Evolutionary conservation across 768 basidiomycete genomes (phyloP).

Genomic region (Mycena venus): DNA sequence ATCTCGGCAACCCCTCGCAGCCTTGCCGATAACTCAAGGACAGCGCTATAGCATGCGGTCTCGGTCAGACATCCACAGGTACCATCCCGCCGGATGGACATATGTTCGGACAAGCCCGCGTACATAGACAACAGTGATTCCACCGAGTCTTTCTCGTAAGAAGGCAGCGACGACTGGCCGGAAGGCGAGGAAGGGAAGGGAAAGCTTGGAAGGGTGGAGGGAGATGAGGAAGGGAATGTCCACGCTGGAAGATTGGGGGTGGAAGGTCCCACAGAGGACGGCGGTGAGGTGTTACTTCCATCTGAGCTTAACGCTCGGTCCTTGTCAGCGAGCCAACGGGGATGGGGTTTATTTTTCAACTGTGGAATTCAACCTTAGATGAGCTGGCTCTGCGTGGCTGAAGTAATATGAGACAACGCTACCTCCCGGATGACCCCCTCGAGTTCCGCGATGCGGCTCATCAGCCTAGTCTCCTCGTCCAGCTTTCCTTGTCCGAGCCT

Average conservation of each 20-base stretch:
- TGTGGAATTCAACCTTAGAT: constrained; percentile 32
- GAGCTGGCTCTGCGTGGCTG: not conserved
- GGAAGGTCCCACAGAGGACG: constrained; percentile 24
- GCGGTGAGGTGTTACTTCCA: not conserved
- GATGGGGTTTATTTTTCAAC: constrained; percentile 68
- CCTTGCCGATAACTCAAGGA: constrained; percentile 63
- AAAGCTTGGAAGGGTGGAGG: not conserved
- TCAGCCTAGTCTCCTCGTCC: constrained; percentile 64
- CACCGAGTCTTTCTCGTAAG: constrained; percentile 7
- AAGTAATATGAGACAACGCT: not conserved
- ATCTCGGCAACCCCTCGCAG: constrained; percentile 61
- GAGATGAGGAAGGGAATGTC: constrained; percentile 5
- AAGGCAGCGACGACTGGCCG: not conserved
- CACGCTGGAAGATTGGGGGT: constrained; percentile 7
- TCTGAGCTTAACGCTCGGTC: constrained; percentile 51
- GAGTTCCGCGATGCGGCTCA: constrained; percentile 69
- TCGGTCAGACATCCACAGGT: constrained; percentile 62
- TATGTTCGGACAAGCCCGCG: constrained; percentile 10
- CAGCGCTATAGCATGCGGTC: constrained; percentile 54
- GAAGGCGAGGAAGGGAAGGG: not conserved
- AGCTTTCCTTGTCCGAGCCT: constrained; percentile 47
- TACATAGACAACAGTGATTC: constrained; percentile 20
- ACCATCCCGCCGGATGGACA: constrained; percentile 33
- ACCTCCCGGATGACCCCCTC: constrained; percentile 73
- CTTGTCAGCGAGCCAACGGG: constrained; percentile 62